Percentiles rank a stretch among this genome's conserved stretches.
Conservation (phyloP, 306 rosid genomes). For the Citrullus mucosospermus region DNA sequence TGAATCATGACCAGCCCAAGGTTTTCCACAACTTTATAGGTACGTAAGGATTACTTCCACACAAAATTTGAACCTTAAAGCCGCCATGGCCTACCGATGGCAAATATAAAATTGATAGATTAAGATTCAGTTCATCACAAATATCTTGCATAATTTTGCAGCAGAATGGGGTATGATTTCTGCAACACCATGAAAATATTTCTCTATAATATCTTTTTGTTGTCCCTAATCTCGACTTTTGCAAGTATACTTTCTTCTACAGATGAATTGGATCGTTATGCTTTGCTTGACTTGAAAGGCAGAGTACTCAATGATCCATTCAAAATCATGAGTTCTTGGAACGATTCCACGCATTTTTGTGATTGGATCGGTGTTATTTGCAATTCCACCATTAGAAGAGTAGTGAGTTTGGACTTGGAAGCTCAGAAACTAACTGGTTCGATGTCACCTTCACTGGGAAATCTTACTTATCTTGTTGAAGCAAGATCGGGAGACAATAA, state of each 20-base stretch:
- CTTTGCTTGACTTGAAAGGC: slow-evolving; percentile 22
- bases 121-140: not conserved
- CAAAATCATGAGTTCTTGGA: slow-evolving; percentile 26
- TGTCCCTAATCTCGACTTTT: not conserved
- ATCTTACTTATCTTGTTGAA: slow-evolving; percentile 19
- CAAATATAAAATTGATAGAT: not conserved
- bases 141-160: not conserved
- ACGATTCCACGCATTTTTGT: slow-evolving; percentile 22
- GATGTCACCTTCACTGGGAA: slow-evolving; percentile 21
- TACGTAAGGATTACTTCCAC: no score
- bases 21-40: no score
- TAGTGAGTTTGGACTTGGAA: slow-evolving; percentile 11
- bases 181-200: not conserved
- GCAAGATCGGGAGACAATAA: slow-evolving; percentile 13
- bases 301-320: slow-evolving; percentile 13
- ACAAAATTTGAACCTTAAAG: no score
- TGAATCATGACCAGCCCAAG: no score
- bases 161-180: not conserved
- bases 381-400: slow-evolving; percentile 8
- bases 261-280: slow-evolving; percentile 14
- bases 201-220: not conserved
- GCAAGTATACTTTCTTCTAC: not conserved
- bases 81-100: not conserved
- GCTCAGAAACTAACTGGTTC: slow-evolving; percentile 6
- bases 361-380: slow-evolving; percentile 24